Percentiles rank a stretch among this genome's conserved stretches.
Conservation (phyloP, 805 yeast genomes). For the Ogataea minuta region DNA sequence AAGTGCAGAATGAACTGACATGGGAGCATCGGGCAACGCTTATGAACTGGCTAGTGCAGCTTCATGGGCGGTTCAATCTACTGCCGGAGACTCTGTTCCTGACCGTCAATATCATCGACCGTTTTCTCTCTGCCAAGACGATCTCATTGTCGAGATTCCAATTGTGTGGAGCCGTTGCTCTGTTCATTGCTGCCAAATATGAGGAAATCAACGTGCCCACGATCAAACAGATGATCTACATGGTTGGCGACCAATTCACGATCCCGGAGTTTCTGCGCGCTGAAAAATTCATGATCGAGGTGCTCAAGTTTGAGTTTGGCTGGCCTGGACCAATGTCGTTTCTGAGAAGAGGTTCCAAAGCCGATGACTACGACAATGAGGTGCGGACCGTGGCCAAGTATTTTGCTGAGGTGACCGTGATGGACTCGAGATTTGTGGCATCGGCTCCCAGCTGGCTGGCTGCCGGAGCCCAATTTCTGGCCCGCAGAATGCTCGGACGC, state of each 20-base stretch:
- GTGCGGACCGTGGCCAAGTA: constrained; percentile 86
- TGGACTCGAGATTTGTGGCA: constrained; percentile 71
- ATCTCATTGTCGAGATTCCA: constrained; percentile 86
- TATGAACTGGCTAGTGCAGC: constrained; percentile 88
- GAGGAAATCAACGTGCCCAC: constrained; percentile 92
- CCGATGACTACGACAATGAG: constrained; percentile 83
- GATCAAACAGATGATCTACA: constrained; percentile 76
- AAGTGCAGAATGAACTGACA: constrained; percentile 67
- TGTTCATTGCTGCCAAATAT: constrained; percentile 90
- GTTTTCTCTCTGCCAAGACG: constrained; percentile 68
- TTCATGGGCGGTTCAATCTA: constrained; percentile 77
- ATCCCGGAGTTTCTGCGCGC: constrained; percentile 77
- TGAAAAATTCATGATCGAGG: constrained; percentile 73
- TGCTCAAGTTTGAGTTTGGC: constrained; percentile 69
- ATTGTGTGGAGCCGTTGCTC: constrained; percentile 87
- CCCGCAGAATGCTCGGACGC: constrained; percentile 69
- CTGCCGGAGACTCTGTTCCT: constrained; percentile 82
- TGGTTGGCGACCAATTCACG: constrained; percentile 78
- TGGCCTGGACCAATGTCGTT: constrained; percentile 92
- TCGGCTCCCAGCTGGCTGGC: constrained; percentile 72
- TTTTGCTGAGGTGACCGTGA: constrained; percentile 70
- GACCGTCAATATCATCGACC: constrained; percentile 81
- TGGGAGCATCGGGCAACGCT: constrained; percentile 77
- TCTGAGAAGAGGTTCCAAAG: constrained; percentile 82
- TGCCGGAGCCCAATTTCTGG: constrained; percentile 81